These are phyloP conservation scores for Barbatosphaeria neglecta DNA, from an alignment of 495 filamentous ascomycete genomes.

Conservation along the genomic window DNA sequence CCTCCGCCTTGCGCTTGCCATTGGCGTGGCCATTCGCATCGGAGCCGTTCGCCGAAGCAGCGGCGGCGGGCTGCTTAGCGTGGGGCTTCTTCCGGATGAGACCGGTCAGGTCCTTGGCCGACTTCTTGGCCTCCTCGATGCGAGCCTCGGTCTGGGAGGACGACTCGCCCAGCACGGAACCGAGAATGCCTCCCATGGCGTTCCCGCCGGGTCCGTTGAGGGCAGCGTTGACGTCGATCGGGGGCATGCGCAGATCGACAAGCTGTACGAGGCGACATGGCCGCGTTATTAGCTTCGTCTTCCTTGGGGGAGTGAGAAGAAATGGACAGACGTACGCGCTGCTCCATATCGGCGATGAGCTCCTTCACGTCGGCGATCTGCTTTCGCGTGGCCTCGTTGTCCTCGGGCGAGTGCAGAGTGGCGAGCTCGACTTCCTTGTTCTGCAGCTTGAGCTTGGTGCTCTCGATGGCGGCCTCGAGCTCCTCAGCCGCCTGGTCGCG, in stretches of 20 bases:
- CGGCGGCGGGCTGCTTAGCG: constrained; percentile 34
- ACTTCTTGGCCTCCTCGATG: constrained; percentile 66
- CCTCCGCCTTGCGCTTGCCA: not conserved
- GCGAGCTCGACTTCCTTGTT: constrained; percentile 58
- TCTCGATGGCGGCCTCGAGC: constrained; percentile 73
- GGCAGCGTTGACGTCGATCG: constrained; percentile 48
- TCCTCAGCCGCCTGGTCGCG: constrained; percentile 65
- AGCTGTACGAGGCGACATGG: constrained; percentile 36
- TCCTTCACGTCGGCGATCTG: constrained; percentile 77
- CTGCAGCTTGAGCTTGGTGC: constrained; percentile 61
- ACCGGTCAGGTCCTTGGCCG: constrained; percentile 74
- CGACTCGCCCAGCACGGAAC: constrained; percentile 59
- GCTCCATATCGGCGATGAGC: constrained; percentile 75
- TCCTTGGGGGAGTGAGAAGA: too few relatives aligned
- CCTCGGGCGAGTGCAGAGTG: constrained; percentile 36
- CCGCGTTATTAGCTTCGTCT: not conserved
- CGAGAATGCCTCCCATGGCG: constrained; percentile 54
- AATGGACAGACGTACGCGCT: constrained; percentile 5
- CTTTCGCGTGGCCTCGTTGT: constrained; percentile 47
- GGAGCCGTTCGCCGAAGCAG: constrained; percentile 8
- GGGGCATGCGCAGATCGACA: constrained; percentile 60
- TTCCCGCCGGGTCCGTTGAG: constrained; percentile 32
- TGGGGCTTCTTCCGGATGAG: constrained; percentile 81
- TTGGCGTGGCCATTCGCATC: not conserved
- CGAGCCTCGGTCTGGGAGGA: constrained; percentile 48